Base-by-base conservation (phyloP, 2,329 filamentous ascomycete genomes). In the Fusarium nodosum region DNA sequence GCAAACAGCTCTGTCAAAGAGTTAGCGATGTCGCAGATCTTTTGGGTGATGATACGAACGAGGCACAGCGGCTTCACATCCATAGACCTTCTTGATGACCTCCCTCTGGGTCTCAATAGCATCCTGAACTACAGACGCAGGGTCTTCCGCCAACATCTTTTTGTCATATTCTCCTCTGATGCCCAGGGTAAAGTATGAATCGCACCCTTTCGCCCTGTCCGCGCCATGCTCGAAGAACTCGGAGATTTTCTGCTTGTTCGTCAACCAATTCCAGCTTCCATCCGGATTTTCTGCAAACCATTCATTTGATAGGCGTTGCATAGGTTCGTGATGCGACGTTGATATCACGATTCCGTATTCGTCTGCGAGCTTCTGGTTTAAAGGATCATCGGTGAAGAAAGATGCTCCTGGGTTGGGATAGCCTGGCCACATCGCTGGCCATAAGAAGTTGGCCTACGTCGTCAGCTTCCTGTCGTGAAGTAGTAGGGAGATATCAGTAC, bases 391-490 rank as follows among this genome's bases (percentile, higher is more conserved):
- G 0, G 87, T 83, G 69, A 88, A 87, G 78, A 91, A 91, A 66
- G 86, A 87, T 36, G 84, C 84, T 11, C 82, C 82, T 0, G 82
- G 83, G 5, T 79, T 79, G 3, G 82, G 82, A 38, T 80, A 82
- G 15, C 78, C 81, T 8, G 85, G 84, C 87, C 89, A 91, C 84
- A 88, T 88, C 0, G 89, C 88, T 1, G 88, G 89, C 89, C 89
- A 91, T 55, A 91, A 79, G 67, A 89, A 91, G 73, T 91, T 91
- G 3, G 87, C 76, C 73, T 83, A 2, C 1, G 11, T 2, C 0
- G 20, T 64, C 4, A 64, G 15, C 11, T 2, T 0, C 0, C 2
- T 2, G 0, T 4, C 1, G 2, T 1, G 0, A 2, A 9, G 0
- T 10, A 5, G 7, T 5, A 2, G 2, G 1, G 3, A 3, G 3